Evolutionary conservation across 2,329 filamentous ascomycete genomes (phyloP).

Genomic region (Ophiostoma fasciatum): DNA sequence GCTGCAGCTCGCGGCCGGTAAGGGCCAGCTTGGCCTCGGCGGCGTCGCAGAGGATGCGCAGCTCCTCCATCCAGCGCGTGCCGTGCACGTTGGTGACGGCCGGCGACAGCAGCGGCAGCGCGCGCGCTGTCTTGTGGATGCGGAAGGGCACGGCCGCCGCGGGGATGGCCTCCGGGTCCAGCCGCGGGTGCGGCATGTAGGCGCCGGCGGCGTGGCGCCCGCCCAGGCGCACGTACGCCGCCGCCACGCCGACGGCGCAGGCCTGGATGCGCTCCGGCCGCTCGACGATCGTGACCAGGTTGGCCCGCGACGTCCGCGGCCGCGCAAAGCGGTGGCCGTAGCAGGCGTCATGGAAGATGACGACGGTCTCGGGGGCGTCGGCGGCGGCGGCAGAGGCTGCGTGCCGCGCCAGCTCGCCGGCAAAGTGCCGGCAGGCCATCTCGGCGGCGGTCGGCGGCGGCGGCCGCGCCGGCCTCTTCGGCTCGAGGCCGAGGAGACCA

Average conservation of each 20-base stretch:
- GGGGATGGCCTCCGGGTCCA: constrained; percentile 37
- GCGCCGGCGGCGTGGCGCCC: constrained; percentile 59
- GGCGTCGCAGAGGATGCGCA: constrained; percentile 68
- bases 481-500: constrained; percentile 7
- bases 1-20: constrained; percentile 62
- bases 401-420: constrained; percentile 43
- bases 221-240: constrained; percentile 83
- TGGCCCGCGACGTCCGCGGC: constrained; percentile 57
- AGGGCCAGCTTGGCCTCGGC: constrained; percentile 65
- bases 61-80: constrained; percentile 81
- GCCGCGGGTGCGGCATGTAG: constrained; percentile 50
- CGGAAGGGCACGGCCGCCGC: constrained; percentile 58
- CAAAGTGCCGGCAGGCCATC: constrained; percentile 55
- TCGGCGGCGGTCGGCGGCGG: constrained; percentile 29
- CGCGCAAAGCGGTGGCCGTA: constrained; percentile 88
- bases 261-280: constrained; percentile 83
- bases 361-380: constrained; percentile 48
- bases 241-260: constrained; percentile 63
- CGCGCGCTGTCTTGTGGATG: constrained; percentile 66
- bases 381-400: constrained; percentile 6
- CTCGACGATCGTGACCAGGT: constrained; percentile 74
- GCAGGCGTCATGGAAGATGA: constrained; percentile 83
- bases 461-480: constrained; percentile 4
- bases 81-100: constrained; percentile 88
- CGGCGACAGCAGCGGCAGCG: constrained; percentile 54